A percentile compares a stretch with the other conserved stretches of the same genome.
These are phyloP conservation scores for Debaryomycetaceae sp. DNA, from an alignment of 1,139 yeast genomes.

Conservation along the genomic window DNA sequence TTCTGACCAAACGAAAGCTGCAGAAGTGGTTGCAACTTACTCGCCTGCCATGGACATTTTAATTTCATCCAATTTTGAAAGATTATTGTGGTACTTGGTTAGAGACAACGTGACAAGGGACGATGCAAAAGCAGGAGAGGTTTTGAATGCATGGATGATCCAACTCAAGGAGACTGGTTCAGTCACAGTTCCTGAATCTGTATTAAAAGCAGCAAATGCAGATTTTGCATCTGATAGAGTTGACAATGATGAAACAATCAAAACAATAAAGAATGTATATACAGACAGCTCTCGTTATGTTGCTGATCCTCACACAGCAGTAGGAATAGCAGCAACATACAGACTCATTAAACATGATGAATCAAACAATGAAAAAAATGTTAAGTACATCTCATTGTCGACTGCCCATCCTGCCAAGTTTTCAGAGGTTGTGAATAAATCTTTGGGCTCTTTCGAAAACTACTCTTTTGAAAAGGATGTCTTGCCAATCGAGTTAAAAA, in stretches of 20 bases:
- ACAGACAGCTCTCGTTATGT: conserved; percentile 65
- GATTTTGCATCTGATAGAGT: conserved; percentile 82
- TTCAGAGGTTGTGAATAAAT: conserved; percentile 88
- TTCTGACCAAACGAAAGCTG: conserved; percentile 39
- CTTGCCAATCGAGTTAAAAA: conserved; percentile 81
- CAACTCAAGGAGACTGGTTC: conserved; percentile 74
- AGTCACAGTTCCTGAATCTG: conserved; percentile 65
- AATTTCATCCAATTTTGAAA: conserved; percentile 92
- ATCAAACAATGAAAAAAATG: conserved; percentile 28
- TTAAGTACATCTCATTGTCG: conserved; percentile 73
- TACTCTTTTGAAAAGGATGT: conserved; percentile 88
- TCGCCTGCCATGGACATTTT: conserved; percentile 99
- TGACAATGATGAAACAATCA: conserved; percentile 69
- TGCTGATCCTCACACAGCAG: conserved; percentile 95
- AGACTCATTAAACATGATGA: conserved; percentile 52
- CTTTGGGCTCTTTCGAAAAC: conserved; percentile 60
- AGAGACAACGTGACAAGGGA: conserved; percentile 58
- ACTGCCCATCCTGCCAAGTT: conserved; percentile 99
- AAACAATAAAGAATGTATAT: conserved; percentile 72
- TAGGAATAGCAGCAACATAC: conserved; percentile 80
- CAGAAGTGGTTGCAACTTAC: conserved; percentile 78
- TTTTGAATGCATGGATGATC: conserved; percentile 72
- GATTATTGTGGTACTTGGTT: conserved; percentile 91
- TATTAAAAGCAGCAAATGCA: conserved; percentile 60
- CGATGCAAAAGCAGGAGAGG: conserved; percentile 68